Evolutionary conservation across 768 basidiomycete species (phyloP).

Genomic region (Hygrocybe coccinea): DNA sequence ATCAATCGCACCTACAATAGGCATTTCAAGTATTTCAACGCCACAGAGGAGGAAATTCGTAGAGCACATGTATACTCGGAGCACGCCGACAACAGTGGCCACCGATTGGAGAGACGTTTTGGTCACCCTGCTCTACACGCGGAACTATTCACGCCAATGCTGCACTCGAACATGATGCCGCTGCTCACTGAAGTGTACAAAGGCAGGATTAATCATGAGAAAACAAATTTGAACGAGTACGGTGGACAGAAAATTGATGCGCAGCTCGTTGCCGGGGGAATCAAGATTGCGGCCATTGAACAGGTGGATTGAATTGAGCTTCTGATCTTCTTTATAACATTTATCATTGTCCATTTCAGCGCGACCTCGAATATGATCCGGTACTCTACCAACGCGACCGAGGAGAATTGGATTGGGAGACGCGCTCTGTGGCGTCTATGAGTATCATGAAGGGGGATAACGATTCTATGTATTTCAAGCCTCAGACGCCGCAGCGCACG

Average conservation of each 20-base stretch:
- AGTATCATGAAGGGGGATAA: conserved; percentile 46
- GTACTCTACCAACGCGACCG: conserved; percentile 70
- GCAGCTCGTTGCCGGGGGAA: conserved; percentile 68
- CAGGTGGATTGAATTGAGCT: conserved; percentile 42
- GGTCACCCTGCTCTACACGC: conserved; percentile 88
- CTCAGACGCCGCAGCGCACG: conserved; percentile 37
- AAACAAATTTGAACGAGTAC: conserved; percentile 69
- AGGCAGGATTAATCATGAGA: conserved; percentile 61
- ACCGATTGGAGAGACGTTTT: conserved; percentile 85
- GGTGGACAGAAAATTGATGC: conserved; percentile 75
- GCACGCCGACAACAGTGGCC: conserved; percentile 63
- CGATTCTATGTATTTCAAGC: conserved; percentile 39
- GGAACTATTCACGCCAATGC: conserved; percentile 84
- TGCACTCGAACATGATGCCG: conserved; percentile 82
- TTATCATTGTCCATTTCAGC: conserved; percentile 26
- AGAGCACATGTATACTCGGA: conserved; percentile 73
- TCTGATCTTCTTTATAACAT: not conserved
- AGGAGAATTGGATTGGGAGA: conserved; percentile 87
- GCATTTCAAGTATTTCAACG: conserved; percentile 78
- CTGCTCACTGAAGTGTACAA: conserved; percentile 70
- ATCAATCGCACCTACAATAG: conserved; percentile 62
- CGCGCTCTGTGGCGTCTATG: conserved; percentile 63
- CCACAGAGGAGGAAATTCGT: conserved; percentile 71
- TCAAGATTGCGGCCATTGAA: conserved; percentile 78
- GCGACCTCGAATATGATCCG: conserved; percentile 81